A percentile compares a stretch with the other conserved stretches of the same genome.
Conservation (phyloP, 306 rosid species). For the Quercus glauca region DNA sequence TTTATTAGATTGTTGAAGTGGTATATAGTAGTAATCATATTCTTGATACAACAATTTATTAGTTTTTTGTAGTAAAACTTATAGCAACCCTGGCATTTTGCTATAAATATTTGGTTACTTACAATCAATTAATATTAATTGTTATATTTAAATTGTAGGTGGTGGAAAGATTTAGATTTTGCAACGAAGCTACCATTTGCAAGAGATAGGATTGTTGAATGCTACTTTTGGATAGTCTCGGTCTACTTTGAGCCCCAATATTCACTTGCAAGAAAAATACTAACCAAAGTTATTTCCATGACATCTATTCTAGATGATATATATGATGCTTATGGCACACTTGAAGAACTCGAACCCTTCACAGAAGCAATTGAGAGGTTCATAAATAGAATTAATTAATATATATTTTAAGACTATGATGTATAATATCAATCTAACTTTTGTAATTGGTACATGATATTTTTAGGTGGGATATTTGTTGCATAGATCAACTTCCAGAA, state of each 20-base stretch:
- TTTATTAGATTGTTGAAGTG: too few relatives aligned
- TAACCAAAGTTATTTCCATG: conserved; percentile 11
- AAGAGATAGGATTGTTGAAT: conserved; percentile 50
- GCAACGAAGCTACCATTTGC: conserved; percentile 23
- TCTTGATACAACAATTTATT: too few relatives aligned
- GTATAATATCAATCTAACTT: too few relatives aligned
- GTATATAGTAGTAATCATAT: too few relatives aligned
- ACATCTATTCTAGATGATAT: conserved; percentile 36
- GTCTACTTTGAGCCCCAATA: conserved; percentile 31
- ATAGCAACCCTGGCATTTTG: too few relatives aligned
- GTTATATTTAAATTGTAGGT: conserved; percentile 15
- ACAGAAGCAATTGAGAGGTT: conserved; percentile 46
- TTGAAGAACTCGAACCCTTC: conserved; percentile 44
- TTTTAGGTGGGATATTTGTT: not conserved
- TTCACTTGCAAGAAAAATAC: conserved; percentile 20
- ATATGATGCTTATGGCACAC: conserved; percentile 51
- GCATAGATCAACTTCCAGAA: not conserved
- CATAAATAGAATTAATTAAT: too few relatives aligned
- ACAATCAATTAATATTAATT: not conserved
- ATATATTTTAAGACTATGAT: too few relatives aligned
- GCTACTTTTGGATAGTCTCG: conserved; percentile 39
- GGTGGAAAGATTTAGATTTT: conserved; percentile 49
- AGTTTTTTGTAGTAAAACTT: too few relatives aligned
- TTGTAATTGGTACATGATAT: too few relatives aligned
- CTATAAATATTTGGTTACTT: too few relatives aligned